Conservation (phyloP, 257 asterid species). For the Perilla frutescens region DNA sequence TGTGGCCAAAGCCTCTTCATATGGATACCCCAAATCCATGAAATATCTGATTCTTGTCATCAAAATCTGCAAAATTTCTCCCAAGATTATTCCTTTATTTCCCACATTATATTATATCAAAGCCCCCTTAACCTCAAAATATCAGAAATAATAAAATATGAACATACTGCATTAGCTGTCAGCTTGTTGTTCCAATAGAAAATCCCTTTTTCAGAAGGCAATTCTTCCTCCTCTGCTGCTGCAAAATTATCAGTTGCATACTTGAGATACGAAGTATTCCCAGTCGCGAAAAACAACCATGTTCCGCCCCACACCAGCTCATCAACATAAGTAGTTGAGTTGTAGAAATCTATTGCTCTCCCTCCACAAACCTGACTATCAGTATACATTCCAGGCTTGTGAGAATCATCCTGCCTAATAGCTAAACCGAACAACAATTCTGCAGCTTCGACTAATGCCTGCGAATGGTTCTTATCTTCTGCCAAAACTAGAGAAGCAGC, state of each 20-base stretch:
- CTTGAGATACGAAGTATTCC: constrained; percentile 52
- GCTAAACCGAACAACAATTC: constrained; percentile 45
- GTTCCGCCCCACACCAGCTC: constrained; percentile 65
- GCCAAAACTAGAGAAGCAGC: constrained; percentile 62
- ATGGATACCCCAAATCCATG: constrained; percentile 64
- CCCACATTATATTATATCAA: neutral
- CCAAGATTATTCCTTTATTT: neutral
- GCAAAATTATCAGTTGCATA: constrained; percentile 46
- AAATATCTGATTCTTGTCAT: constrained; percentile 58
- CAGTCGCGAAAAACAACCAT: constrained; percentile 66
- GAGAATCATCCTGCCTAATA: constrained; percentile 30
- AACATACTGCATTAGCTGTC: constrained; percentile 51
- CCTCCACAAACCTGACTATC: constrained; percentile 52
- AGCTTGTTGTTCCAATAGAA: constrained; percentile 66
- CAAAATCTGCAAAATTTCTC: constrained; percentile 39
- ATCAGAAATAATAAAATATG: neutral
- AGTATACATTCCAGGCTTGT: constrained; percentile 39
- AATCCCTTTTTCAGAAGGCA: constrained; percentile 44
- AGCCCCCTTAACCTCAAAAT: neutral
- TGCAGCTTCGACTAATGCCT: constrained; percentile 44
- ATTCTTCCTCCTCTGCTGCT: constrained; percentile 54
- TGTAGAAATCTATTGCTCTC: constrained; percentile 45
- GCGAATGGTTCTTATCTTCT: constrained; percentile 39
- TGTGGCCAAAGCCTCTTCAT: constrained; percentile 55
- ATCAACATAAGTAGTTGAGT: constrained; percentile 53